Evolutionary conservation across 1,284 basidiomycete genomes (phyloP), one percentile per base, ranked within the genome.

Genomic region (Mrakiaceae sp.): DNA sequence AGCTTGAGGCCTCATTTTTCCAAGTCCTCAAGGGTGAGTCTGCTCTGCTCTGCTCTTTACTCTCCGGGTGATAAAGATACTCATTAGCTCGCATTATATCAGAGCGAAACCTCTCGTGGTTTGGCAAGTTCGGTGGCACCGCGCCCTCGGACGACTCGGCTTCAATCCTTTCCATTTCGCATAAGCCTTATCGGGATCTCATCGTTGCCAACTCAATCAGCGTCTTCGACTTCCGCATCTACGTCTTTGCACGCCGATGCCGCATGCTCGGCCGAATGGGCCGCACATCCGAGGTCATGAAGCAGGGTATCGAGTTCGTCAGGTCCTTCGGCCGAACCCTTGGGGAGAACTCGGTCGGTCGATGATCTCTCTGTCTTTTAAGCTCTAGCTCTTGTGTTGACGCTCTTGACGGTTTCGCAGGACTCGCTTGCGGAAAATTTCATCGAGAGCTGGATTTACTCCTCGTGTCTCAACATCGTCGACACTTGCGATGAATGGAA

Each of bases 371-470:
- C 16, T 47, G 7, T 43, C 14, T 27, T 42, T 42, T 56, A 39
- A 46, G 8, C 42, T 39, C 27, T 12, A 9, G n/a, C 16, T 16
- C 16, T 46, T 16, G 40, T n/a, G 43, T 58, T 43, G 48, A 7
- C 16, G 42, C 43, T 5, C 6, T 55, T 11, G 56, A 42, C 40
- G 16, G 62, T 44, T 54, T 10, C 9, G 4, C 69, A 93, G 87
- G 77, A 77, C 49, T 81, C 81, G 4, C 79, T 97, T n/a, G 85
- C 89, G 0, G 78, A 79, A 27, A 83, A 85, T 71, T 96, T 96
- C 72, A 80, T 97, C 51, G 90, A 97, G 74, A 87, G 88, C 0
- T 98, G 96, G 95, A 88, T 84, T 39, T 98, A 92, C 75, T 91
- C 89, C 9, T 91, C 92, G 0, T 87, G 91, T 39, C 79, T 95